Base-by-base conservation (phyloP, 2,329 filamentous ascomycete genomes). In the Pseudogymnoascus sp. region DNA sequence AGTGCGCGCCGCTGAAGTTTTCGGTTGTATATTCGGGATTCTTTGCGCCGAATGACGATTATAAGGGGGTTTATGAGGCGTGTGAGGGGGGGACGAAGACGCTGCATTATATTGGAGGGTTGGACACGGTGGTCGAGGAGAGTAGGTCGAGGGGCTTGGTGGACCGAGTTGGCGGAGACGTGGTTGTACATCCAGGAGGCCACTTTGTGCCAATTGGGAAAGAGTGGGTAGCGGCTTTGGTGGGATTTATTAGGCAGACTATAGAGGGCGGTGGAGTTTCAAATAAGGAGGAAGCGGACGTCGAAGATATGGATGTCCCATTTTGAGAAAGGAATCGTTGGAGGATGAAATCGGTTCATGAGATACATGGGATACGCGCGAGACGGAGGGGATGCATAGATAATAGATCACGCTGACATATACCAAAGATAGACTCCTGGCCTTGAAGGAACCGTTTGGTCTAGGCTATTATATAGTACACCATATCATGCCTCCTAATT, bases 51-150 rank as follows among this genome's bases (percentile, higher is more conserved):
- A 82, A 85, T 38, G 75, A 79, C 14, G 76, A 82, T 44, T 86
- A 96, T 72, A 74, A 74, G 40, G 90, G 84, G 61, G 86, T 90
- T 65, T 96, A 91, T 72, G 83, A 90, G 68, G 91, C 90, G 14
- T 53, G 26, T 13, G 81, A 82, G 72, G 87, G 97, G 64, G 74
- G 73, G 66, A 96, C 93, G 65, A 90, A 91, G 0, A 85, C 89
- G 66, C 74, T 96, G 75, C 91, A 96, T 77, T 88, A 92, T 68
- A 74, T 96, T 26, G 93, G 93, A 0, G 88, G 86, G 62, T 78
- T 96, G 68, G 93, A 97, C 77, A 91, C 88, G 2, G 90, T 97
- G 0, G 93, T 97, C 0, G 90, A 92, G 33, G 93, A 97, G 78
- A 75, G 76, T 62, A 79, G 90, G 71, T 90, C 85, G 73, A 78